A percentile compares a stretch with the other conserved stretches of the same genome.
Conservation (phyloP, 176 grass and related monocot genomes). For the Thalia dealbata region DNA sequence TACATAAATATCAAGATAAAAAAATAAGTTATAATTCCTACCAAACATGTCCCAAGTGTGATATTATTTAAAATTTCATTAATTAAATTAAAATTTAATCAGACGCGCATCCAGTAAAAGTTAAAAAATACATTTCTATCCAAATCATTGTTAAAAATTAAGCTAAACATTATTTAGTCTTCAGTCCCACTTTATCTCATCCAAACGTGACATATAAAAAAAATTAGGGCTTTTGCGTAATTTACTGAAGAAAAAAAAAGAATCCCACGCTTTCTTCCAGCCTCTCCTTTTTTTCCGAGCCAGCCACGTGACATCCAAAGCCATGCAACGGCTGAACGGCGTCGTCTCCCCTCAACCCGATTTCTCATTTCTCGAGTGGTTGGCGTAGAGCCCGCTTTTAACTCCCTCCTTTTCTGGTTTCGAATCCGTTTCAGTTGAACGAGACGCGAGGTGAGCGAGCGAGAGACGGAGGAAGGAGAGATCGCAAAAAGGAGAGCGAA, state of each 20-base stretch:
- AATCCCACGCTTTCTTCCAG: neutral
- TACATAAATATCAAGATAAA: too few species aligned
- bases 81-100: too few species aligned
- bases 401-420: neutral
- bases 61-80: too few species aligned
- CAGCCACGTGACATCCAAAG: neutral
- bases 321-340: neutral
- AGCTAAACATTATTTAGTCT: too few species aligned
- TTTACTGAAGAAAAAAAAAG: too few species aligned
- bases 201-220: too few species aligned
- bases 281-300: neutral
- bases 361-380: neutral
- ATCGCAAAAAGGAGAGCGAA: neutral
- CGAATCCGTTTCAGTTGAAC: neutral
- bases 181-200: too few species aligned
- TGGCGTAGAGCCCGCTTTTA: neutral
- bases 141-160: too few species aligned
- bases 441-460: neutral
- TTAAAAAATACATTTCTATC: too few species aligned
- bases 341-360: neutral
- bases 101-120: too few species aligned
- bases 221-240: neutral
- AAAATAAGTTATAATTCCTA: too few species aligned
- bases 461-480: neutral
- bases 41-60: too few species aligned